Evolutionary conservation across 768 basidiomycete species (phyloP).

Genomic region (Xerocomellus intermedius): DNA sequence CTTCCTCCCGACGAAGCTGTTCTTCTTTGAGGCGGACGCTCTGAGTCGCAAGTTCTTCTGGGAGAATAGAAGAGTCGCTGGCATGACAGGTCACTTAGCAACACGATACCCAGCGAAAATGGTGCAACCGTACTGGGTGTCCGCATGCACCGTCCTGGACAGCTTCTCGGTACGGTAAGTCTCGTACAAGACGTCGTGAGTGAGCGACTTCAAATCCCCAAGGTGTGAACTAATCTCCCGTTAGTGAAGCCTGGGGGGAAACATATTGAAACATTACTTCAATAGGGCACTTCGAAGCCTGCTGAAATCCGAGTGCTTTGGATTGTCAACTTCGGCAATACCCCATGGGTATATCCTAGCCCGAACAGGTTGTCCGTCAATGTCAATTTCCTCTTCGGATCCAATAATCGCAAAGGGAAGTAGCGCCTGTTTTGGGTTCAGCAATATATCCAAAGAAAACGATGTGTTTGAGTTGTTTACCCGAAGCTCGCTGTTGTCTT

Average conservation of each 20-base stretch:
- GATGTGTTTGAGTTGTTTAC: constrained; percentile 42
- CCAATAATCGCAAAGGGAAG: constrained; percentile 98
- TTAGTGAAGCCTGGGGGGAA: constrained; percentile 9
- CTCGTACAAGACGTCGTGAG: constrained; percentile 92
- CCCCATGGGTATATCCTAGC: constrained; percentile 99
- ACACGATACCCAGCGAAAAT: constrained; percentile 3
- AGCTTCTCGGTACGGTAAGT: constrained; percentile 98
- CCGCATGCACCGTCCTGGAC: constrained; percentile 82
- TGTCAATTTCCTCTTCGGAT: constrained; percentile 94
- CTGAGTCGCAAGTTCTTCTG: constrained; percentile 96
- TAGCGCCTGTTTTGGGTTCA: constrained; percentile 53
- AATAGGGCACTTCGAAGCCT: constrained; percentile 88
- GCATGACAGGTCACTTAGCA: constrained; percentile 23
- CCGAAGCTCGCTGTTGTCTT: constrained; percentile 94
- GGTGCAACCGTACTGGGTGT: constrained; percentile 49
- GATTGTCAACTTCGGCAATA: constrained; percentile 97
- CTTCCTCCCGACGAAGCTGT: constrained; percentile 94
- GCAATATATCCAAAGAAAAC: constrained; percentile 2
- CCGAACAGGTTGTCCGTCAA: constrained; percentile 87
- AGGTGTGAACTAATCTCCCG: constrained; percentile 72
- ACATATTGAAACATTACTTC: constrained; percentile 50
- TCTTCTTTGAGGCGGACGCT: constrained; percentile 98
- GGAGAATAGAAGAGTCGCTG: constrained; percentile 87
- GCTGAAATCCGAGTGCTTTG: constrained; percentile 99
- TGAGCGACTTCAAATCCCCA: constrained; percentile 90